phyloP scores from a whole-genome alignment of 2,329 filamentous ascomycete species.

The Ophiosphaerella narmari region DNA sequence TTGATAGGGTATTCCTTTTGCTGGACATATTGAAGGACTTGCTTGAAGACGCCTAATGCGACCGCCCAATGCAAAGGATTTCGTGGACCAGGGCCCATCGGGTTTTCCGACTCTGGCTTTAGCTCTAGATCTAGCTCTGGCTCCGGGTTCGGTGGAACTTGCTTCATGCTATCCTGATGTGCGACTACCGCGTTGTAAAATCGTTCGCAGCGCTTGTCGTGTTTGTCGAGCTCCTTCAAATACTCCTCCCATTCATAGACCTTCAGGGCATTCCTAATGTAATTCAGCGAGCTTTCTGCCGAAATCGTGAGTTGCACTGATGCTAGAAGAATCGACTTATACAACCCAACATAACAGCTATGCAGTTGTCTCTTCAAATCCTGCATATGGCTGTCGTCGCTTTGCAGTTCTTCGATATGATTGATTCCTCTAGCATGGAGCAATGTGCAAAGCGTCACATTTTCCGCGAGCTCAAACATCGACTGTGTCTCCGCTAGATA shows the following conservation, averaged over 20 bases:
- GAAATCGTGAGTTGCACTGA: slow-evolving; percentile 20
- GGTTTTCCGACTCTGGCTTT: background rate
- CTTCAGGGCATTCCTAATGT: slow-evolving; percentile 17
- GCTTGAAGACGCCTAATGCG: slow-evolving; percentile 11
- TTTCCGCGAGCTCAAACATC: slow-evolving; percentile 19
- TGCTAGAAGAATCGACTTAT: slow-evolving; percentile 17
- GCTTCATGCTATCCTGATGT: background rate
- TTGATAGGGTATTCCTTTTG: slow-evolving; percentile 25
- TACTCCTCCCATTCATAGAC: slow-evolving; percentile 24
- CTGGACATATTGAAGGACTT: slow-evolving; percentile 15
- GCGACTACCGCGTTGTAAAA: slow-evolving; percentile 10
- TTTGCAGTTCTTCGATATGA: slow-evolving; percentile 5
- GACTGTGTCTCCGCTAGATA: slow-evolving; percentile 14
- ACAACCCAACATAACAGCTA: slow-evolving; percentile 15
- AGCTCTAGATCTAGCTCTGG: background rate
- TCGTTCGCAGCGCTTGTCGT: slow-evolving; percentile 5
- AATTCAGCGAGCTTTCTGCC: slow-evolving; percentile 13
- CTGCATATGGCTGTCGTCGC: slow-evolving; percentile 17
- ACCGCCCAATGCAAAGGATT: slow-evolving; percentile 26
- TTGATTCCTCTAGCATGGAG: slow-evolving; percentile 15
- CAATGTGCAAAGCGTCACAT: slow-evolving; percentile 15
- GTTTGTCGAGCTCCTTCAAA: slow-evolving; percentile 13
- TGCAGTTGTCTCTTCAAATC: slow-evolving; percentile 15
- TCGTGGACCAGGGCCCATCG: slow-evolving; percentile 17
- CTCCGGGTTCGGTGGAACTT: no score